Evolutionary conservation across 2,329 filamentous ascomycete species (phyloP).

Genomic region (Xylariaceae sp.): DNA sequence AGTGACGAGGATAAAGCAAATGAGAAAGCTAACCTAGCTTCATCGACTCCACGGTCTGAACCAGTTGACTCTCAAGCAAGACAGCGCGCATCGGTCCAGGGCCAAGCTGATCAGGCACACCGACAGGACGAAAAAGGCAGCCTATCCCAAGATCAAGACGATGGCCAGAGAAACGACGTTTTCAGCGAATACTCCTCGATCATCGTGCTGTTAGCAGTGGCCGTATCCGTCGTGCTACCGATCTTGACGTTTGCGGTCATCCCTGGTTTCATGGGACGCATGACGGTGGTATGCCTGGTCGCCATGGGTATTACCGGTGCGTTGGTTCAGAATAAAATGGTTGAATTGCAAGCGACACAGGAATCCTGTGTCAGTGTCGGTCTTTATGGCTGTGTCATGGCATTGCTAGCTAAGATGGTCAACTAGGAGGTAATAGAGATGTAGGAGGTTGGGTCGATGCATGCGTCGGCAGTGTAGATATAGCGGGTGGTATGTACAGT

Average conservation of each 20-base stretch:
- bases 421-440: background rate
- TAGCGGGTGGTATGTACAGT: background rate
- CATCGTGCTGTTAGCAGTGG: conserved; percentile 41
- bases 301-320: conserved; percentile 39
- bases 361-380: conserved; percentile 29
- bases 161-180: background rate
- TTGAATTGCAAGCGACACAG: conserved; percentile 19
- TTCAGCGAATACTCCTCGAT: conserved; percentile 14
- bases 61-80: conserved; percentile 8
- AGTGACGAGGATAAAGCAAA: conserved; percentile 23
- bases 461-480: background rate
- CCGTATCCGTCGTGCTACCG: conserved; percentile 49
- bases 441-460: background rate
- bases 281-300: conserved; percentile 52
- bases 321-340: conserved; percentile 25
- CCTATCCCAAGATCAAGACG: conserved; percentile 3
- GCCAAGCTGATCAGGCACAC: conserved; percentile 13
- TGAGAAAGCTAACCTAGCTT: conserved; percentile 21
- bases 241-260: conserved; percentile 55
- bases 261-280: conserved; percentile 50
- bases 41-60: conserved; percentile 19
- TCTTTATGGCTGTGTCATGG: conserved; percentile 36
- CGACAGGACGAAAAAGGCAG: conserved; percentile 13
- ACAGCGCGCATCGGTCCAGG: conserved; percentile 12
- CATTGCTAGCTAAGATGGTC: conserved; percentile 29